Percentiles rank a stretch among this genome's conserved stretches.
phyloP scores from a whole-genome alignment of 2,329 filamentous ascomycete species.

The Graphiopsis chlorocephala region DNA sequence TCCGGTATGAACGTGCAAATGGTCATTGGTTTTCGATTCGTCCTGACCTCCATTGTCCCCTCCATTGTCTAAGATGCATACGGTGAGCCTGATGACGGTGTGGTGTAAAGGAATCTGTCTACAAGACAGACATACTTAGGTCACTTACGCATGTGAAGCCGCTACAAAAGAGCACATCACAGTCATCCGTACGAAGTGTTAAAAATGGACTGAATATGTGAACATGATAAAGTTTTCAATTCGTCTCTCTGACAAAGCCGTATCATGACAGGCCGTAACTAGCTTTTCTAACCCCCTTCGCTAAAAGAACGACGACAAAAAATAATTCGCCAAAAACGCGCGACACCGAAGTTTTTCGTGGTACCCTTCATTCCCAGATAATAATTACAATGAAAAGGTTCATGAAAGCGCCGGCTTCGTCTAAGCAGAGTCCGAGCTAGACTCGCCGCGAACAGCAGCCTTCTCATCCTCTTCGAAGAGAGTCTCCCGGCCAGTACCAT shows the following conservation, averaged over 20 bases:
- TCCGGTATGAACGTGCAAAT: too few relatives aligned
- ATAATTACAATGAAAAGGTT: neutral
- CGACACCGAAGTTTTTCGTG: neutral
- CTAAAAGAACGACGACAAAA: neutral
- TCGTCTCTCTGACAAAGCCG: neutral
- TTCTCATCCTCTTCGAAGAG: conserved; percentile 12
- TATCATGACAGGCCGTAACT: neutral
- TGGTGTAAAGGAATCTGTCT: too few relatives aligned
- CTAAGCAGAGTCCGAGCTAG: conserved; percentile 10
- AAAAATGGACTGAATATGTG: neutral
- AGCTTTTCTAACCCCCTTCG: neutral
- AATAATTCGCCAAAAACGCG: neutral
- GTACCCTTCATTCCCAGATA: neutral
- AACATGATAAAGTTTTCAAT: neutral
- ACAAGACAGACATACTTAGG: too few relatives aligned
- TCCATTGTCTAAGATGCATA: too few relatives aligned
- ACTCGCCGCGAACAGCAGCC: conserved; percentile 5
- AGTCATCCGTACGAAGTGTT: neutral
- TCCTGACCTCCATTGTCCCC: too few relatives aligned
- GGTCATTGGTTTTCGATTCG: too few relatives aligned
- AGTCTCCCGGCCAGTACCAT: conserved; percentile 5
- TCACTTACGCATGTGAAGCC: too few relatives aligned
- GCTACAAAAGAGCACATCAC: neutral
- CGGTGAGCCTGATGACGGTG: too few relatives aligned
- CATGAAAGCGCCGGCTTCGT: neutral